Evolutionary conservation across 345 rosid genomes (phyloP).

Genomic region (Alliaria petiolata): DNA sequence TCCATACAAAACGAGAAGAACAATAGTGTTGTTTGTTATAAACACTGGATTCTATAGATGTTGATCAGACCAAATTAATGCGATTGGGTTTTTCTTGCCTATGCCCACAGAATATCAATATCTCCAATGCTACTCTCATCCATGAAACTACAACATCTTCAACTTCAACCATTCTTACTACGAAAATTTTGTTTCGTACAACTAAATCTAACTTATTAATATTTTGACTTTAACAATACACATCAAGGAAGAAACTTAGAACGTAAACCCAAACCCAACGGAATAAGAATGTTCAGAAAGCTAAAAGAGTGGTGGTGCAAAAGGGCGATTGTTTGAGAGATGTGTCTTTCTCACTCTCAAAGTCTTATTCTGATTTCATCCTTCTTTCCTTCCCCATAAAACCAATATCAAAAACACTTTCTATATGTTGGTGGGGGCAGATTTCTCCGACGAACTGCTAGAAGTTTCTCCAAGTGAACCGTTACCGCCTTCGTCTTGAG

Average conservation of each 20-base stretch:
- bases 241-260: not conserved
- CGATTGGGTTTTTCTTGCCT: too few relatives aligned
- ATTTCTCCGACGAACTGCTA: slow-evolving; percentile 19
- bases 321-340: slow-evolving; percentile 16
- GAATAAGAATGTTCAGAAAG: not conserved
- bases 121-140: too few relatives aligned
- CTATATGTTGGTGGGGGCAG: slow-evolving; percentile 26
- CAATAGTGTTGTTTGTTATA: too few relatives aligned
- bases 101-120: too few relatives aligned
- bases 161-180: not conserved
- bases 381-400: not conserved
- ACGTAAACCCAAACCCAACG: not conserved
- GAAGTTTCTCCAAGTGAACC: slow-evolving; percentile 32
- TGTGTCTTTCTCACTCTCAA: slow-evolving; percentile 5
- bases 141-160: not conserved
- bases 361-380: slow-evolving; percentile 6
- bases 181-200: not conserved
- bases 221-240: not conserved
- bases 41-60: too few relatives aligned
- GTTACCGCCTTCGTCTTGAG: slow-evolving; percentile 47
- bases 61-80: too few relatives aligned
- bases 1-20: too few relatives aligned
- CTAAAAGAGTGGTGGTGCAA: not conserved
- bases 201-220: not conserved
- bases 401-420: not conserved